Evolutionary conservation across 108 stramenopile genomes (phyloP), one percentile per base, ranked within the genome.

Genomic region (Nitzschia palea): DNA sequence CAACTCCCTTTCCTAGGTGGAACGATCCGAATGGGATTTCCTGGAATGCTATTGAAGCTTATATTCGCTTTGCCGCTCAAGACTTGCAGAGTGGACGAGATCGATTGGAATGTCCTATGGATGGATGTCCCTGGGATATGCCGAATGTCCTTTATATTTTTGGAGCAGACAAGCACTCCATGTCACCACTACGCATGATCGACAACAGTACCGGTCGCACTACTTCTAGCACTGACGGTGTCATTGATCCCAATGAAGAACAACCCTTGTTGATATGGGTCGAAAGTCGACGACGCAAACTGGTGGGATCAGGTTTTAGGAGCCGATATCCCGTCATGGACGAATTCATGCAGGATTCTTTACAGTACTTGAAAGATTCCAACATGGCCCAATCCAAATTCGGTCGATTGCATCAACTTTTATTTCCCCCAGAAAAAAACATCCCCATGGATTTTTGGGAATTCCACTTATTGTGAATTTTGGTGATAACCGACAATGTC

Each of bases 1-100:
- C 37, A 12, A 40, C 37, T 20, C 51, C 51, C 1, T 52, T 52
- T 52, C 51, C 51, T 2, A 52, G 51, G 25, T 52, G 51, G 51
- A 26, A 20, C 20, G 51, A 52, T 23, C 6, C 51, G 1, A 52
- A 12, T 25, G 51, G 51, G 25, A 52, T 52, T 26, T 23, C 18
- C 0, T 52, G 51, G 51, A 14, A 20, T 12, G 51, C 51, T n/a
- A 52, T 52, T 1, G 51, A 52, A 52, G 18, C 23, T 8, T 52
- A 52, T 23, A 52, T 52, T 2, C 51, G 51, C 18, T 26, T 25
- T 52, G 51, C 51, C 26, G 23, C 1, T 25, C 14, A 52, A 26
- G 22, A 52, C 25, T 52, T 52, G 51, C 12, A 20, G 25, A 8
- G 12, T 23, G 51, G 51, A 1, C 20, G 25, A 8, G 51, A 20